Evolutionary conservation across 257 asterid genomes (phyloP).

Genomic region (Fraxinus excelsior): DNA sequence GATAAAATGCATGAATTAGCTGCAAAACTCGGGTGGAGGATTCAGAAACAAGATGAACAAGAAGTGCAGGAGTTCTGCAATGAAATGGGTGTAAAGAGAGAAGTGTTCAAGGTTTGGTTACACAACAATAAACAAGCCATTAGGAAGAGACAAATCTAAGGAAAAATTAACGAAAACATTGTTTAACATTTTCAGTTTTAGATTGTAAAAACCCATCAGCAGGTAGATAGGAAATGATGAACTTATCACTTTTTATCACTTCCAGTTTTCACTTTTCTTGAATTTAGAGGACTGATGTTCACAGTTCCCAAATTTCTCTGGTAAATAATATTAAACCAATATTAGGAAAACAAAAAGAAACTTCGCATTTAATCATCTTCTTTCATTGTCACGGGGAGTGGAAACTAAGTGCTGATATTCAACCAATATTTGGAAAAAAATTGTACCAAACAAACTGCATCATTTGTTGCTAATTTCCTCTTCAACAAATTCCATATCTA

Average conservation of each 20-base stretch:
- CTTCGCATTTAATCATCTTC: no score
- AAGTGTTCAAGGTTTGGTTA: constrained; percentile 86
- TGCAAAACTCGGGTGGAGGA: constrained; percentile 58
- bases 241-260: not conserved
- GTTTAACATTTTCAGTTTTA: not conserved
- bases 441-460: no score
- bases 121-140: constrained; percentile 78
- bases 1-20: constrained; percentile 67
- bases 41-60: constrained; percentile 61
- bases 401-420: no score
- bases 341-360: no score
- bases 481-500: no score
- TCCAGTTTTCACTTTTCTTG: not conserved
- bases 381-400: no score
- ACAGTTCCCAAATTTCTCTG: no score
- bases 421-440: no score
- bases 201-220: not conserved
- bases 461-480: no score
- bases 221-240: not conserved
- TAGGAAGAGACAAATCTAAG: constrained; percentile 52
- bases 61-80: constrained; percentile 55
- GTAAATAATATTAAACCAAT: no score
- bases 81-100: constrained; percentile 57
- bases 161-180: not conserved
- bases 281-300: no score